A percentile compares a stretch with the other conserved stretches of the same genome.
These are phyloP conservation scores for Trypanosoma scelopori DNA, from an alignment of 208 protist species.

Conservation along the genomic window DNA sequence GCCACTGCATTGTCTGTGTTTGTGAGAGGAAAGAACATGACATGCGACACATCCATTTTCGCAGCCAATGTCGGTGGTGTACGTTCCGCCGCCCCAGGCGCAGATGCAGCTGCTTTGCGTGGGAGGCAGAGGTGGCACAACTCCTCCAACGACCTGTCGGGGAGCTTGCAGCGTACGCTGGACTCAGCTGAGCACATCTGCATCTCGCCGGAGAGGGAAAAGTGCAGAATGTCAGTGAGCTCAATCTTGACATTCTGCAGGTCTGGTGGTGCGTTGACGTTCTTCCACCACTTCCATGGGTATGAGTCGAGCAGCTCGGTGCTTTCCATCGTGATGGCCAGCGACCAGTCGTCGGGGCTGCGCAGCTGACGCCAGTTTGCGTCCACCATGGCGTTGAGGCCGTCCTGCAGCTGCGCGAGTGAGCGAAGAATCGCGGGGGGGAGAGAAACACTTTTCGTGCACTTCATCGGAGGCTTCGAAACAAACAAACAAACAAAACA, in stretches of 20 bases:
- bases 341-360: slow-evolving; percentile 76
- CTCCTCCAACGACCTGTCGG: slow-evolving; percentile 31
- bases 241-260: slow-evolving; percentile 89
- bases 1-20: slow-evolving; percentile 73
- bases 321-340: slow-evolving; percentile 90
- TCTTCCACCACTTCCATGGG: slow-evolving; percentile 95
- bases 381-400: slow-evolving; percentile 81
- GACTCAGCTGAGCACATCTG: slow-evolving; percentile 36
- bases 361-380: slow-evolving; percentile 65
- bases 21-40: slow-evolving; percentile 69
- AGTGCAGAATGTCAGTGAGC: slow-evolving; percentile 91
- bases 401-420: slow-evolving; percentile 77
- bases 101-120: not conserved
- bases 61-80: no score
- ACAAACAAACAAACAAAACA: not conserved
- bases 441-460: slow-evolving; percentile 29
- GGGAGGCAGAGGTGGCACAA: slow-evolving; percentile 16
- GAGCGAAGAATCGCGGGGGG: slow-evolving; percentile 49
- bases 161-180: not conserved
- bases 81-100: not conserved
- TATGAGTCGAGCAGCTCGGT: slow-evolving; percentile 90
- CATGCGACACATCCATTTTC: slow-evolving; percentile 37
- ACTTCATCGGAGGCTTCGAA: slow-evolving; percentile 43
- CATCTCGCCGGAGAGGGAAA: slow-evolving; percentile 87
- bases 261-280: slow-evolving; percentile 68